Conservation (phyloP, 1,284 basidiomycete species). For the Kalmanozyma brasiliensis region DNA sequence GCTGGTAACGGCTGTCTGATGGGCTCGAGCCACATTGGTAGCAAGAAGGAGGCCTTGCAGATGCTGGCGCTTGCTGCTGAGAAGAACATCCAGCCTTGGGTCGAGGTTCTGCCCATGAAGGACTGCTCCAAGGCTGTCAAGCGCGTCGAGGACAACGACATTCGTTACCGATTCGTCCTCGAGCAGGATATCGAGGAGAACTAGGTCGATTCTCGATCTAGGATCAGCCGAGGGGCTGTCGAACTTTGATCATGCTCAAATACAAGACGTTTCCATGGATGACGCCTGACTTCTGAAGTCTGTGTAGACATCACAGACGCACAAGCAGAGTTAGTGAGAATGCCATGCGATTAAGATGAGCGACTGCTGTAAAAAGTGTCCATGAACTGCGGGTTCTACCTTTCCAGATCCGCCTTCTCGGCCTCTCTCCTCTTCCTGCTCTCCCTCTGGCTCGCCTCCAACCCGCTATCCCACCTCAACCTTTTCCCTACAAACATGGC, state of each 20-base stretch:
- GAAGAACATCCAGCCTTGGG: conserved; percentile 67
- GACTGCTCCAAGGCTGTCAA: conserved; percentile 73
- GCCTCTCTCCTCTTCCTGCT: neutral
- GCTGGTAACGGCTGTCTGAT: conserved; percentile 69
- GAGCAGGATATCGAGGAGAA: conserved; percentile 55
- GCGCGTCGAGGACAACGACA: conserved; percentile 72
- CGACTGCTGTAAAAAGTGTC: too few relatives aligned
- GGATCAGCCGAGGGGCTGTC: neutral
- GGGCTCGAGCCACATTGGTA: conserved; percentile 74
- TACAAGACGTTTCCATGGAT: too few relatives aligned
- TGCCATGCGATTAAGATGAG: too few relatives aligned
- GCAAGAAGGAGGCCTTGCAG: conserved; percentile 74
- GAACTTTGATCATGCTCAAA: too few relatives aligned
- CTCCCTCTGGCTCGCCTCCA: conserved; percentile 12
- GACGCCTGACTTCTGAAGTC: too few relatives aligned
- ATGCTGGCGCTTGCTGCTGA: conserved; percentile 63
- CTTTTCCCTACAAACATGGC: conserved; percentile 72
- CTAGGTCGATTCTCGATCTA: conserved; percentile 3
- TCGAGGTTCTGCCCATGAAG: conserved; percentile 74
- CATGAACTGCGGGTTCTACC: conserved; percentile 4
- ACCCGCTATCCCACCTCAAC: conserved; percentile 41
- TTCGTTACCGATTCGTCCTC: conserved; percentile 60
- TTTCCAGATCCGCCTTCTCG: conserved; percentile 19
- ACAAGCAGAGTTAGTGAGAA: too few relatives aligned
- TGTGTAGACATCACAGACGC: too few relatives aligned